Evolutionary conservation across 2,329 filamentous ascomycete species (phyloP), one percentile per base, ranked within the genome.

Genomic region (Trichoderma sp.): DNA sequence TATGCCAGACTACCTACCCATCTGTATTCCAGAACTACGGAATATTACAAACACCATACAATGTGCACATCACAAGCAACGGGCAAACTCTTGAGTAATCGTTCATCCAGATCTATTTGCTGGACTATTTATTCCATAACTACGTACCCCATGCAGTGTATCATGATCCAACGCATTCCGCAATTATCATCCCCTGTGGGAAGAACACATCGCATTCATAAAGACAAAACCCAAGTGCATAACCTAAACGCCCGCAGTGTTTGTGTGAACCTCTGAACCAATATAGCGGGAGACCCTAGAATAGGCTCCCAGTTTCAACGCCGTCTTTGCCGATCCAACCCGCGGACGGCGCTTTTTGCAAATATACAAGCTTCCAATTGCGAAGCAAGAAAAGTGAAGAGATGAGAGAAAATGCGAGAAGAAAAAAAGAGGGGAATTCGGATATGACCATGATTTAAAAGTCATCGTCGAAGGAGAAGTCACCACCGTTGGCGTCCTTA

Each of bases 391-490:
- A 61, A 43, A 20, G 15, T 30, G 28, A 59, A 59, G 57, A 59
- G 57, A 59, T 59, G 30, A 59, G 57, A 34, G 17, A 59, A 53
- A 34, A 23, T 59, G 57, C n/a, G 15, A 68, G 47, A 50, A 67
- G 34, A 65, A 73, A 68, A 62, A 62, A 39, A 39, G 50, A 71
- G 70, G 74, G 76, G 73, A 73, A 64, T 57, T 34, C 6, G 69
- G 73, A 70, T 68, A 78, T 78, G 77, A 72, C 72, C 78, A 59
- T 63, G 74, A 80, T 86, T 87, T 93, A 98, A 81, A 99, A 99
- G 85, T 99, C 96, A 76, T 98, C 95, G 77, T 98, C 95, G 78
- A 99, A 98, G 82, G 84, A 88, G 85, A 99, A 97, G 85, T 95
- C 94, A 74, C 93, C 93, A 47, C 88, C 88, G 74, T 90, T 89